Conservation (phyloP, 2,329 filamentous ascomycete species). For the Aspergillus unguis region DNA sequence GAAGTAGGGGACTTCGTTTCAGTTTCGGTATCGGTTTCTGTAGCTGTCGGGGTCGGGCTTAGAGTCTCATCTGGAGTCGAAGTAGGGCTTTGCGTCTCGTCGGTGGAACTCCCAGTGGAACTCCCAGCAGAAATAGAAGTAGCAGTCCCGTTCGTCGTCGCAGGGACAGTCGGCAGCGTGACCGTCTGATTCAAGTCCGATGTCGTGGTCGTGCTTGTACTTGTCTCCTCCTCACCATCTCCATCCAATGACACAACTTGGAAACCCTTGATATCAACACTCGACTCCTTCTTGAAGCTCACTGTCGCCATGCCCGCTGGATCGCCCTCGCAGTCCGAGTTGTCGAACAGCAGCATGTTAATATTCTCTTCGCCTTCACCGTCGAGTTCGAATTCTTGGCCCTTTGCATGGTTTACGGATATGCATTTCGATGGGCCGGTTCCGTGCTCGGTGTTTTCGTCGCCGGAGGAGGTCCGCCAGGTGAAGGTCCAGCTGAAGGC, state of each 20-base stretch:
- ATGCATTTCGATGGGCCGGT: conserved; percentile 13
- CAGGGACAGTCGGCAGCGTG: background rate
- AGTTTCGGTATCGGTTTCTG: too few relatives aligned
- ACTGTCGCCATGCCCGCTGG: conserved; percentile 9
- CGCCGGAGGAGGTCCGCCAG: conserved; percentile 8
- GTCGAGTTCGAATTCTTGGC: conserved; percentile 2
- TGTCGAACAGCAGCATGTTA: conserved; percentile 14
- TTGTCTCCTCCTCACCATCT: background rate
- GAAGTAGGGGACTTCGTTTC: too few relatives aligned
- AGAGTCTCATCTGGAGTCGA: too few relatives aligned
- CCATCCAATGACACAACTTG: conserved; percentile 4
- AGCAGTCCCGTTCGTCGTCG: background rate
- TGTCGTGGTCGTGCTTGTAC: too few relatives aligned
- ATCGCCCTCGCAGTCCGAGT: conserved; percentile 7
- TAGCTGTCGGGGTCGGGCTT: too few relatives aligned
- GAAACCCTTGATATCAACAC: conserved; percentile 8
- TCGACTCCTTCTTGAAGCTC: conserved; percentile 7
- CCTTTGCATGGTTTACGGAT: conserved; percentile 10
- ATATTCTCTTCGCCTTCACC: conserved; percentile 10
- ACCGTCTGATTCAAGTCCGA: background rate
- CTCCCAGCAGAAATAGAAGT: too few relatives aligned
- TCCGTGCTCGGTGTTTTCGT: conserved; percentile 6
- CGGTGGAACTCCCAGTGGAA: too few relatives aligned
- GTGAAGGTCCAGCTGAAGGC: conserved; percentile 13
- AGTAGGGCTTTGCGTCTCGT: too few relatives aligned